Evolutionary conservation across 495 filamentous ascomycete genomes (phyloP), one percentile per base, ranked within the genome.

Genomic region (Penicillium canariense): DNA sequence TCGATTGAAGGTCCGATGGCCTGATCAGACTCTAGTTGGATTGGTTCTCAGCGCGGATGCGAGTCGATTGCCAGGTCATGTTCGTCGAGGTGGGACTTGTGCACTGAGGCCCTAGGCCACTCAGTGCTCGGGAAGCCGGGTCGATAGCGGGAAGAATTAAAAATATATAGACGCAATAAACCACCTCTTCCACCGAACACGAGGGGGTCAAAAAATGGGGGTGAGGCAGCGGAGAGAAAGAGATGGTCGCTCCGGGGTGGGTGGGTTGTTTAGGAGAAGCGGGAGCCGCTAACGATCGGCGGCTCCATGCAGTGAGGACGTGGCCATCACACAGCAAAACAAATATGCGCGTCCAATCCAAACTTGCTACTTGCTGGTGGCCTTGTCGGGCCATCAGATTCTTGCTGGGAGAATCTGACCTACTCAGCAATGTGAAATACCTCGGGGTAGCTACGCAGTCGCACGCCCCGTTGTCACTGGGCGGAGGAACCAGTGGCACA

Each of bases 51-150:
- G 50, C 30, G 54, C 50, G 50, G 44, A 54, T 51, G 43, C 49
- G 39, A 50, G 44, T 59, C 36, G 56, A 62, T 64, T 54, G 54
- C 58, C 55, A 63, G 66, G 43, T 66, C 74, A 77, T 75, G 59
- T 68, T 77, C 69, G 65, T 47, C 43, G 52, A 50, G 50, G 55
- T 62, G 60, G 65, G 14, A 53, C 51, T 59, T 58, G 35, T 69
- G 71, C 72, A 72, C 72, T 67, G 74, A 70, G 68, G 66, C 66
- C 56, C 61, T 51, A 51, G 53, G 60, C 67, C 67, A 48, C 53
- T 67, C 71, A 76, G 72, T 73, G 72, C 71, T 70, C 48, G 34
- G 32, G 27, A 39, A 14, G 47, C 35, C 35, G 39, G 39, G 50
- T 48, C 34, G 15, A 50, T 50, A 40, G 15, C 28, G n/a, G 34